Percentiles rank a stretch among this genome's conserved stretches.
phyloP scores from a whole-genome alignment of 1,139 yeast species.

The Yamadazyma oceani region DNA sequence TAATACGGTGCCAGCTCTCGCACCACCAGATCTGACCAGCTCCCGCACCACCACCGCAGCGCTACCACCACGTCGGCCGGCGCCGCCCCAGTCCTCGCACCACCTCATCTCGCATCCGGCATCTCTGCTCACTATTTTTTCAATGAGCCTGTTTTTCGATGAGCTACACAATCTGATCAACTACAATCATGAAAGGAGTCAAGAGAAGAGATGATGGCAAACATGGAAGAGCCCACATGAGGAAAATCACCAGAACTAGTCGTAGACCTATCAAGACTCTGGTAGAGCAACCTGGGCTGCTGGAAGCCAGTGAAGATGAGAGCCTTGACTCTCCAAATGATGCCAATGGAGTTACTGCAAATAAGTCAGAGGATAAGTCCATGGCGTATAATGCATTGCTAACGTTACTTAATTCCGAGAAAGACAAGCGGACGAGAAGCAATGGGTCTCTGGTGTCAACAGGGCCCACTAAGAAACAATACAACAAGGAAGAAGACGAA shows the following conservation, averaged over 20 bases:
- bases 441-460: too few relatives aligned
- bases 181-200: slow-evolving; percentile 3
- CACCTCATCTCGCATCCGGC: too few relatives aligned
- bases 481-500: slow-evolving; percentile 23
- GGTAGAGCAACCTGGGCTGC: slow-evolving; percentile 11
- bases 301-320: slow-evolving; percentile 4
- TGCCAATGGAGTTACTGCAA: slow-evolving; percentile 6
- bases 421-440: too few relatives aligned
- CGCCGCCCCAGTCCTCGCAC: too few relatives aligned
- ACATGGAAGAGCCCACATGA: slow-evolving; percentile 56
- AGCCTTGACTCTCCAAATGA: slow-evolving; percentile 4
- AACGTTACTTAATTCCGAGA: slow-evolving; percentile 64
- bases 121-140: too few relatives aligned
- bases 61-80: too few relatives aligned
- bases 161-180: neutral
- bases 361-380: slow-evolving; percentile 24
- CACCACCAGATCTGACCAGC: too few relatives aligned
- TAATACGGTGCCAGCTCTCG: too few relatives aligned
- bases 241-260: slow-evolving; percentile 55
- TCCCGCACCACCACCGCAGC: too few relatives aligned
- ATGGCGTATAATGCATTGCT: slow-evolving; percentile 76
- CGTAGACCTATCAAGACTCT: slow-evolving; percentile 30
- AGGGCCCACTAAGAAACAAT: too few relatives aligned
- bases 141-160: too few relatives aligned
- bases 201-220: slow-evolving; percentile 12